These are phyloP conservation scores for Diplosphaera chodatii DNA, from an alignment of 139 green algal species.

Conservation along the genomic window DNA sequence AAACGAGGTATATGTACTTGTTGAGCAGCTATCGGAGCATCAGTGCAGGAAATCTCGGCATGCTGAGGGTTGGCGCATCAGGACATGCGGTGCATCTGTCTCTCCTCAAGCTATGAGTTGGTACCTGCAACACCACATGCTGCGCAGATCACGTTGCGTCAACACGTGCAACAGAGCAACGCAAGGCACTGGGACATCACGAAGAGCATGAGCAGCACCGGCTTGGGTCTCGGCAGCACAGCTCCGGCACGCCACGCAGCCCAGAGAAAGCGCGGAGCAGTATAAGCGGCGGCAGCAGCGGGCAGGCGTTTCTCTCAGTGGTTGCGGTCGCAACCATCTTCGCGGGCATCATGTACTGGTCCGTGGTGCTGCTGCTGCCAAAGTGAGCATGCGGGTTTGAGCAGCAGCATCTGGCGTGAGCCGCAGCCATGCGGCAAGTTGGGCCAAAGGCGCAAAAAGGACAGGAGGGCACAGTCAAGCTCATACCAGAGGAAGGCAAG, in stretches of 20 bases:
- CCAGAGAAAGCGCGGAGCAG: background rate
- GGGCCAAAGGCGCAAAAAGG: conserved; percentile 41
- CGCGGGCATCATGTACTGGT: background rate
- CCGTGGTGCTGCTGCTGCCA: background rate
- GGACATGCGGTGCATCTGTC: no score
- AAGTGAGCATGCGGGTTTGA: no score
- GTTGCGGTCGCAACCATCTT: background rate
- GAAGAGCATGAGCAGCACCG: background rate
- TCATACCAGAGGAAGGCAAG: conserved; percentile 77
- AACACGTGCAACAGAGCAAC: background rate
- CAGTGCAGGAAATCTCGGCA: no score
- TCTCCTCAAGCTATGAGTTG: no score
- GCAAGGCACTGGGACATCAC: background rate
- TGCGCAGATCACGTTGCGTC: background rate
- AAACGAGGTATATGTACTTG: background rate
- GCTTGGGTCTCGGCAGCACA: background rate
- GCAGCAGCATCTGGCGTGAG: no score
- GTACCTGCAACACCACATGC: no score
- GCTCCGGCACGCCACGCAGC: background rate
- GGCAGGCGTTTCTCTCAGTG: background rate
- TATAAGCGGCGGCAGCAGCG: background rate
- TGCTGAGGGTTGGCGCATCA: no score
- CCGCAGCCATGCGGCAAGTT: conserved; percentile 68
- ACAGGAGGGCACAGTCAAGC: conserved; percentile 57
- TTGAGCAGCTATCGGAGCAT: no score